Evolutionary conservation across 768 basidiomycete species (phyloP).

Genomic region (Rhodocollybia butyracea): DNA sequence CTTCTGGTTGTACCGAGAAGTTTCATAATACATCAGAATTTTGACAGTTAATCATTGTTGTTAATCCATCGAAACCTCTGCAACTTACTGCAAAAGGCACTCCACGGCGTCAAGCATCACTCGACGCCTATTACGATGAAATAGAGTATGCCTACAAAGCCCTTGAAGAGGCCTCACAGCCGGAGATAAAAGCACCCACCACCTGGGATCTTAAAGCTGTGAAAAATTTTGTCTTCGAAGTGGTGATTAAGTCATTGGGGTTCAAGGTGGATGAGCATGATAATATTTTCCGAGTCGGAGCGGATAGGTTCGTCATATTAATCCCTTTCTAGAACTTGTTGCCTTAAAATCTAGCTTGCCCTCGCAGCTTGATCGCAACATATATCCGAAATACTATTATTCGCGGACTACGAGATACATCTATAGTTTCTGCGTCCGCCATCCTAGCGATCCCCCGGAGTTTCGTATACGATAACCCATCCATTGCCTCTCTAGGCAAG

Average conservation of each 20-base stretch:
- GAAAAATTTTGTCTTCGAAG: neutral
- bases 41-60: conserved; percentile 29
- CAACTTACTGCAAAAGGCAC: conserved; percentile 29
- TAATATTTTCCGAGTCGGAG: conserved; percentile 2
- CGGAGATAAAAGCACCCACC: conserved; percentile 21
- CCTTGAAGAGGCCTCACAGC: conserved; percentile 28
- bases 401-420: neutral
- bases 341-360: neutral
- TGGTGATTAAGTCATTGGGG: neutral
- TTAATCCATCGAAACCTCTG: conserved; percentile 26
- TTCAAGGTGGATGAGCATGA: neutral
- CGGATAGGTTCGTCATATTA: neutral
- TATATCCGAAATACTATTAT: conserved; percentile 4
- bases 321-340: neutral
- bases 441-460: neutral
- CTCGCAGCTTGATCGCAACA: neutral
- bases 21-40: neutral
- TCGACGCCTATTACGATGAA: conserved; percentile 28
- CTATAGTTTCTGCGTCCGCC: neutral
- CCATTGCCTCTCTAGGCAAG: neutral
- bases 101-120: conserved; percentile 21
- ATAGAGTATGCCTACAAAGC: conserved; percentile 33
- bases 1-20: neutral
- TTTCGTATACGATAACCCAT: conserved; percentile 4
- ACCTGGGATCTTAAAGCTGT: conserved; percentile 17